These are phyloP conservation scores for Teratosphaeria nubilosa DNA, from an alignment of 2,329 filamentous ascomycete genomes.

Conservation along the genomic window DNA sequence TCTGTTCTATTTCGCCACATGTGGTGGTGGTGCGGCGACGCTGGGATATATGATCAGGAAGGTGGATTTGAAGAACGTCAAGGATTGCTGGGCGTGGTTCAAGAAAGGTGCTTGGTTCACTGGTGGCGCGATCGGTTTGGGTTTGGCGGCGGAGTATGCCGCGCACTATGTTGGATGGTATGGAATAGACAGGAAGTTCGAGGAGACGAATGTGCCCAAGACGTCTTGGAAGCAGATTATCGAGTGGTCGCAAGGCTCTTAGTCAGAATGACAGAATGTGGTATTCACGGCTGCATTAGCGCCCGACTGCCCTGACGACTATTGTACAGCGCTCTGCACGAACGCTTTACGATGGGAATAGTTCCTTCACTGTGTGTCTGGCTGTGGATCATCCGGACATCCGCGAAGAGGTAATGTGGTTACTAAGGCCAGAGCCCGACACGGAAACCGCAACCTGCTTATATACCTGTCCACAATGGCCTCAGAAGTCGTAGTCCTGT, in stretches of 20 bases:
- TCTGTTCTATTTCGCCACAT: constrained; percentile 48
- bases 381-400: too few species aligned
- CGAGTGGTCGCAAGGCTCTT: not conserved
- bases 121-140: constrained; percentile 48
- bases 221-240: not conserved
- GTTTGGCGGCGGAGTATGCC: constrained; percentile 46
- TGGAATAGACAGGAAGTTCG: not conserved
- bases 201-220: not conserved
- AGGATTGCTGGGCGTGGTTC: constrained; percentile 57
- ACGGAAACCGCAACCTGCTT: too few species aligned
- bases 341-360: too few species aligned
- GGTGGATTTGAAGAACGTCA: constrained; percentile 47
- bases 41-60: constrained; percentile 50
- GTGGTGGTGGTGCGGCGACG: constrained; percentile 45
- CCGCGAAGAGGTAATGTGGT: too few species aligned
- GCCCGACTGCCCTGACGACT: not conserved
- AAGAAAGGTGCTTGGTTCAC: constrained; percentile 52
- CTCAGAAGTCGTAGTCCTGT: too few species aligned
- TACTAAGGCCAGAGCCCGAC: too few species aligned
- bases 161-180: constrained; percentile 7
- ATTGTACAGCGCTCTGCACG: too few species aligned
- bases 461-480: too few species aligned
- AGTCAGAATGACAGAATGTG: too few species aligned
- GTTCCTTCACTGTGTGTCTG: too few species aligned
- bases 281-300: not conserved